Percentiles rank a stretch among this genome's conserved stretches.
Conservation (phyloP, 768 basidiomycete species). For the Termitomyces sp. region DNA sequence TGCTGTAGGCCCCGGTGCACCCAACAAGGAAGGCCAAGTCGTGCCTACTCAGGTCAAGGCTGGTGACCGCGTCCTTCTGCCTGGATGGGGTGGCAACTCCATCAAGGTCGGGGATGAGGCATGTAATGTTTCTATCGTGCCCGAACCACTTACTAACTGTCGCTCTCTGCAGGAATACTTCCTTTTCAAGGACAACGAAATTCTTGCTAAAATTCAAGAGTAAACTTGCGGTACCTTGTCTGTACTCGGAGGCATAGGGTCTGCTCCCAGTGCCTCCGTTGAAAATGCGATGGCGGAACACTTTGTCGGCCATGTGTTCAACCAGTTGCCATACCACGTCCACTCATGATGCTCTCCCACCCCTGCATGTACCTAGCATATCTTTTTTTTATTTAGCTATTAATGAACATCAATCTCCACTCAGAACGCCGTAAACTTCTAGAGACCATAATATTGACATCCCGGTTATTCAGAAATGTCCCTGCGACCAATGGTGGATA, state of each 20-base stretch:
- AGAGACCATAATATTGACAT: neutral
- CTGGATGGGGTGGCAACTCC: constrained; percentile 93
- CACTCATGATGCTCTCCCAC: neutral
- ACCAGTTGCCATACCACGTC: neutral
- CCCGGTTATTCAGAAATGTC: neutral
- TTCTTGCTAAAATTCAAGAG: constrained; percentile 94
- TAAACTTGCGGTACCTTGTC: constrained; percentile 29
- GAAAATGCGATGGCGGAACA: neutral
- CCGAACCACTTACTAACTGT: neutral
- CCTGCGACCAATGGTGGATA: neutral
- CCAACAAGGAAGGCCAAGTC: constrained; percentile 76
- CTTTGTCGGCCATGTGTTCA: neutral
- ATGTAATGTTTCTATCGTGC: constrained; percentile 22
- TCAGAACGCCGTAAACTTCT: neutral
- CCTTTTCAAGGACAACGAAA: constrained; percentile 92
- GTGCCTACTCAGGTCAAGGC: constrained; percentile 74
- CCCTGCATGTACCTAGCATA: constrained; percentile 6
- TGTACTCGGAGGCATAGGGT: neutral
- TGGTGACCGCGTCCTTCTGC: constrained; percentile 90
- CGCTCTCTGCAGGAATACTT: constrained; percentile 74
- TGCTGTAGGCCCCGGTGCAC: constrained; percentile 92
- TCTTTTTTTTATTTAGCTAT: neutral
- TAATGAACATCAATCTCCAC: constrained; percentile 3
- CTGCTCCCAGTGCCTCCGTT: neutral
- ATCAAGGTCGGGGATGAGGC: constrained; percentile 98